Percentiles rank a stretch among this genome's conserved stretches.
Conservation (phyloP, 495 filamentous ascomycete species). For the Podospora appendiculata region DNA sequence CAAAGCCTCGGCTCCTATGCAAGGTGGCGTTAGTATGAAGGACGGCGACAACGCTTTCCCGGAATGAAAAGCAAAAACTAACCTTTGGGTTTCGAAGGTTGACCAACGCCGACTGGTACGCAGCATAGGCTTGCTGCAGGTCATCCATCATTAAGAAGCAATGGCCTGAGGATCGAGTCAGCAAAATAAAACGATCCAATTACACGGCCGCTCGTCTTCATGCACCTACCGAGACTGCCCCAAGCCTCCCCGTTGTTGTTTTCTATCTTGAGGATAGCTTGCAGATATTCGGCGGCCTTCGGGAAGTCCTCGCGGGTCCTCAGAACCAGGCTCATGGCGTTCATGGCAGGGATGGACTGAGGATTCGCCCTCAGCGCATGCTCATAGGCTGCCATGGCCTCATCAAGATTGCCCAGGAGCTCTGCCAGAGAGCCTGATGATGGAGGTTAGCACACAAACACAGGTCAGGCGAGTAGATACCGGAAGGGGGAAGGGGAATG, state of each 20-base stretch:
- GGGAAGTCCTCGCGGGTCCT: conserved; percentile 88
- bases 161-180: conserved; percentile 50
- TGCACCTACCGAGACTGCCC: conserved; percentile 75
- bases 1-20: conserved; percentile 96
- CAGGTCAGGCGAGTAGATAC: neutral
- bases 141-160: conserved; percentile 99
- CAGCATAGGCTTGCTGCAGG: conserved; percentile 93
- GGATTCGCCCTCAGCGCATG: conserved; percentile 79
- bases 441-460: conserved; percentile 13
- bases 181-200: neutral
- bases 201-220: too few species aligned
- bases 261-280: conserved; percentile 87
- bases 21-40: conserved; percentile 5
- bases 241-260: conserved; percentile 86
- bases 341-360: conserved; percentile 90
- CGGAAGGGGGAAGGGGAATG: too few species aligned
- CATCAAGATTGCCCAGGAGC: conserved; percentile 78
- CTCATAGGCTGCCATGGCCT: conserved; percentile 82
- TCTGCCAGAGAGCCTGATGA: conserved; percentile 75
- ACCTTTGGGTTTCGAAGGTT: conserved; percentile 94
- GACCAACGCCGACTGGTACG: conserved; percentile 91
- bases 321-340: conserved; percentile 83
- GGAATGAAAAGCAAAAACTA: conserved; percentile 12
- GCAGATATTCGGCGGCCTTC: conserved; percentile 88
- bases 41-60: neutral